These are phyloP conservation scores for Erodium trifolium DNA, from an alignment of 441 rosid genomes.

Conservation along the genomic window DNA sequence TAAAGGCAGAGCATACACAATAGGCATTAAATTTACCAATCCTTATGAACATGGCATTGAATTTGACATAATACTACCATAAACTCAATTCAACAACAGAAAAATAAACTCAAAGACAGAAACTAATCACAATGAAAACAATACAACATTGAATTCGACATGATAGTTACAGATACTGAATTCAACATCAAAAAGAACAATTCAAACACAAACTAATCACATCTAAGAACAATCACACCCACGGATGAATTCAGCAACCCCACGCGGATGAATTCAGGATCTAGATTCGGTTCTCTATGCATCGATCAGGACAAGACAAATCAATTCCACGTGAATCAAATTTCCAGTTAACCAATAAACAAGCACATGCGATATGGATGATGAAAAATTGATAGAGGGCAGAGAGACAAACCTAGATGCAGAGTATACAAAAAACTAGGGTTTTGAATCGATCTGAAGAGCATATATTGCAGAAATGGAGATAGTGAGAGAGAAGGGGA, in stretches of 20 bases:
- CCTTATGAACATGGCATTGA: neutral
- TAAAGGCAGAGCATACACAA: neutral
- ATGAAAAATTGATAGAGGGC: neutral
- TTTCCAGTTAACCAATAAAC: neutral
- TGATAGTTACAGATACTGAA: neutral
- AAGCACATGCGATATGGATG: neutral
- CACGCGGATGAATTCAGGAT: neutral
- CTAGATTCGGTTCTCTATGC: neutral
- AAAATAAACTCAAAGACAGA: neutral
- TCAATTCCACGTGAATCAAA: neutral
- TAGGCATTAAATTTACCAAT: neutral
- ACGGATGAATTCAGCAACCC: no score
- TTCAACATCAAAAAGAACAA: neutral
- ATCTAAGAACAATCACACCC: no score
- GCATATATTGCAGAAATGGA: neutral
- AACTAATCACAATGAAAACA: neutral
- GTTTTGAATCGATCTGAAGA: slow-evolving; percentile 4
- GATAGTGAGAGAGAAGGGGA: neutral
- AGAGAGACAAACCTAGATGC: neutral
- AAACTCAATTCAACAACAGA: neutral
- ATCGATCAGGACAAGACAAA: no score
- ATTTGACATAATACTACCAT: neutral
- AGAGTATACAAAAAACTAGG: neutral
- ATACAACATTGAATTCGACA: no score
- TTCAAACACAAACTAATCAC: neutral